A percentile compares a stretch with the other conserved stretches of the same genome.
Evolutionary conservation across 805 yeast species (phyloP).

Genomic region (Ogataea nakhonphanomensis): DNA sequence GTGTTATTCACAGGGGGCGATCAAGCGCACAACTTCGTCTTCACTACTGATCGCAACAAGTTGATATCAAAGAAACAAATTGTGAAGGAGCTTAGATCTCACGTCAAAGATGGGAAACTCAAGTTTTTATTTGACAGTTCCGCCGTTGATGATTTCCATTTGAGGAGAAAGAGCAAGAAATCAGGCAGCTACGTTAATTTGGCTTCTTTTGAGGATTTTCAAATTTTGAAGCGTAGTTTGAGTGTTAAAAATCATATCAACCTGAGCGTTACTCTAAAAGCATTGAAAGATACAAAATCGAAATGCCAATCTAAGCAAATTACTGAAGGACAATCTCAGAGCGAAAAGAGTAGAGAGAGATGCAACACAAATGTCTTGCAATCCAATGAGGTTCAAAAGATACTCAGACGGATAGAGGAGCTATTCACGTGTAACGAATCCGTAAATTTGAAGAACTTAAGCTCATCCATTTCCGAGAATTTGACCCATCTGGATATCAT

Average conservation of each 20-base stretch:
- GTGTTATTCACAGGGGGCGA: conserved; percentile 3
- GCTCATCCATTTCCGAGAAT: conserved; percentile 22
- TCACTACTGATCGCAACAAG: conserved; percentile 5
- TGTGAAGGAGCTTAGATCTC: conserved; percentile 4
- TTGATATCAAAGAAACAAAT: conserved; percentile 8
- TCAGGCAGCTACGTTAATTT: conserved; percentile 39
- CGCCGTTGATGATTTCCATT: not conserved
- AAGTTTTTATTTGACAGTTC: conserved; percentile 1
- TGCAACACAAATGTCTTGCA: conserved; percentile 2
- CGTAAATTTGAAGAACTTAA: conserved; percentile 14
- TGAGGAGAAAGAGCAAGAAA: conserved; percentile 46
- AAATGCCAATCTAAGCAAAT: too few species aligned
- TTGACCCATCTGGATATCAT: conserved; percentile 21
- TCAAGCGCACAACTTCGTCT: conserved; percentile 2
- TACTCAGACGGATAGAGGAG: conserved; percentile 15
- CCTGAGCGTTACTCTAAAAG: conserved; percentile 23
- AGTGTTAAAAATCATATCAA: conserved; percentile 44
- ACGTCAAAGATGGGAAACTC: not conserved
- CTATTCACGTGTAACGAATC: conserved; percentile 14
- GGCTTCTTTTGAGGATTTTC: conserved; percentile 39
- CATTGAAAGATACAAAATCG: not conserved
- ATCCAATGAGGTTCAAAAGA: conserved; percentile 11
- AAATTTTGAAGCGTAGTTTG: conserved; percentile 42
- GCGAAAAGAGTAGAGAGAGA: too few species aligned
- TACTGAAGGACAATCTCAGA: too few species aligned